Evolutionary conservation across 352 stramenopile species (phyloP), one percentile per base, ranked within the genome.

Genomic region (Phytophthora sojae): DNA sequence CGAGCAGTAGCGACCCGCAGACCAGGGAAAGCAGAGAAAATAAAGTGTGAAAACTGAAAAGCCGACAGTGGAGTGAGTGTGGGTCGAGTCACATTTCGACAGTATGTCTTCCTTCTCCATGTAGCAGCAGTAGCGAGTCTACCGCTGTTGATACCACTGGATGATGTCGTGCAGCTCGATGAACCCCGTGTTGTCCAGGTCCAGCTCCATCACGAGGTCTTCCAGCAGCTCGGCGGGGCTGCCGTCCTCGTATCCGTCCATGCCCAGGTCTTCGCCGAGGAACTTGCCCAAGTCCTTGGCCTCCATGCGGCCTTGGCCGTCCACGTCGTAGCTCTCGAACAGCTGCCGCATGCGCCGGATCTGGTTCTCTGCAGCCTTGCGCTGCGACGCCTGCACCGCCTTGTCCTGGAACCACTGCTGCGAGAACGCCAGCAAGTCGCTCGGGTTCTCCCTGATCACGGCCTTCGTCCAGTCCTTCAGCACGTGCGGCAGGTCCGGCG

Each of bases 401-500:
- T 93, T 93, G 59, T 94, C 89, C 51, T 96, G 73, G 63, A 97
- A 98, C 73, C 90, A 96, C 60, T 94, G 71, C 19, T 88, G 82
- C 44, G 90, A 97, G 56, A 97, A 97, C n/a, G 68, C 56, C 30
- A 94, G 39, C 67, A 98, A 35, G 68, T 98, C 85, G 0, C 76
- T 63, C 1, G 92, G 90, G 49, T 92, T 86, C 39, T 87, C 84
- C 2, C 83, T 81, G 56, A 98, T 96, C 67, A 97, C 83, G 3
- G 86, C 89, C 77, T 97, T 98, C 6, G 92, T 94, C 86, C 92
- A 97, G 62, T 98, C 89, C 68, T 97, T 97, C 37, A 97, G 75
- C 53, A 98, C 80, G 6, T 82, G 69, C 26, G 92, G 91, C 12
- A 98, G 79, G 44, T 97, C 93, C 0, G 90, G 81, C 8, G 90